Evolutionary conservation across 768 basidiomycete species (phyloP), one percentile per base, ranked within the genome.

Genomic region (Gymnopilus junonius): DNA sequence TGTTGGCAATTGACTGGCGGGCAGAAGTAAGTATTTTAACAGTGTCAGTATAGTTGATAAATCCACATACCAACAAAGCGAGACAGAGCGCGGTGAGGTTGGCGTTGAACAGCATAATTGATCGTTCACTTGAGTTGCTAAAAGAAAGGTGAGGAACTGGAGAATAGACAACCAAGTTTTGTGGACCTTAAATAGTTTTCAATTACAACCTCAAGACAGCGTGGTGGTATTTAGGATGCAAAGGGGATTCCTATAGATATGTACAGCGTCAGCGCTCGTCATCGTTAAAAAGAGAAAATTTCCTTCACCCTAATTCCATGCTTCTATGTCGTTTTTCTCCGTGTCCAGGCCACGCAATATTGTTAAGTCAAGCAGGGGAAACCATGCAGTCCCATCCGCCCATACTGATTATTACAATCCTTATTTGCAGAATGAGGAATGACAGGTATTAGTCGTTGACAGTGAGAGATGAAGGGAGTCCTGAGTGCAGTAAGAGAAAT

Each of bases 1-100:
- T 39, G 55, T 58, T 34, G 27, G 17, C 20, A 29, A 63, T 31
- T 21, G 27, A 73, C 34, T 55, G 39, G 34, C 20, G 14, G 20
- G 20, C 11, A 39, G 6, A 55, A 39, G 34, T 35, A 21, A 55
- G 23, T 55, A 25, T 55, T 23, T 15, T n/a, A 25, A 25, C 6
- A n/a, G 8, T 20, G 29, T 5, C 17, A n/a, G 15, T 14, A 17
- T 32, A n/a, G 42, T 20, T 21, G n/a, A 51, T 7, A n/a, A n/a
- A 21, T 17, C 15, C 50, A 51, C 50, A 32, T 51, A 51, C 50
- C 17, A 51, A 51, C 17, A 51, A 15, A 32, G 14, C n/a, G 6
- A 34, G 27, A 32, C 29, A 12, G 50, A 51, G 50, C 17, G 50
- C 50, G 15, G 32, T 51, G 29, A 51, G 6, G 15, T 51, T 51